Evolutionary conservation across 352 stramenopile species (phyloP).

Genomic region (Pilasporangium apinafurcum): DNA sequence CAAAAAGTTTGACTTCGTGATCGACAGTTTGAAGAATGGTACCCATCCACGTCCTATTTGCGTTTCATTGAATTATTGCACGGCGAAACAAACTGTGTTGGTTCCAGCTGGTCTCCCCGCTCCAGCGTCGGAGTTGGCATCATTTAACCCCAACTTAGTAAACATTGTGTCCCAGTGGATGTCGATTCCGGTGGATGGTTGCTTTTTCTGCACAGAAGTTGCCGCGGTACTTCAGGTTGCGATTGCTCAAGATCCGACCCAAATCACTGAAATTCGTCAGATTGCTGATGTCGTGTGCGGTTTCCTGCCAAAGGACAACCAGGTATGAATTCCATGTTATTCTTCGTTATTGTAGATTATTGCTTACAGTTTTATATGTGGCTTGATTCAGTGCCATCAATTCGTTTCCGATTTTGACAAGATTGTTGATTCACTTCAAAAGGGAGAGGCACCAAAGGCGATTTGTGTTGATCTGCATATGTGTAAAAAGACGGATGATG

Average conservation of each 20-base stretch:
- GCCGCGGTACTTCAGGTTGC: conserved; percentile 42
- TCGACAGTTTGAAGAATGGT: conserved; percentile 56
- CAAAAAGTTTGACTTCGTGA: conserved; percentile 54
- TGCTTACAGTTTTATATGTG: conserved; percentile 7
- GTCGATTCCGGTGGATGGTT: conserved; percentile 25
- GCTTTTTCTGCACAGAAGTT: conserved; percentile 73
- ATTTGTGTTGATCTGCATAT: conserved; percentile 71
- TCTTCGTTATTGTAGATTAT: conserved; percentile 4
- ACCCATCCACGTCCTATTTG: conserved; percentile 67
- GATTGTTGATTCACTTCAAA: conserved; percentile 58
- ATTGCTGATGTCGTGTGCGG: conserved; percentile 58
- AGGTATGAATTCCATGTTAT: conserved; percentile 22
- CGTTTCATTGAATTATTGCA: conserved; percentile 48
- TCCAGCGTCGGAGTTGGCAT: conserved; percentile 5
- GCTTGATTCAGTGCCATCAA: conserved; percentile 38
- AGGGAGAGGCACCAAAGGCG: conserved; percentile 44
- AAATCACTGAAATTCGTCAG: conserved; percentile 53
- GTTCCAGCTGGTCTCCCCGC: not conserved
- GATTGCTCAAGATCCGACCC: conserved; percentile 38
- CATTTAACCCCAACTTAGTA: conserved; percentile 19
- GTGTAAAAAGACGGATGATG: conserved; percentile 10
- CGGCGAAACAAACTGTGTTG: conserved; percentile 3
- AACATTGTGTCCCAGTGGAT: conserved; percentile 29
- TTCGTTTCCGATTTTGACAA: conserved; percentile 54
- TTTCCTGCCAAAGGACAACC: conserved; percentile 44